Conservation (phyloP, 83 land plant genomes). For the Thuja plicata region DNA sequence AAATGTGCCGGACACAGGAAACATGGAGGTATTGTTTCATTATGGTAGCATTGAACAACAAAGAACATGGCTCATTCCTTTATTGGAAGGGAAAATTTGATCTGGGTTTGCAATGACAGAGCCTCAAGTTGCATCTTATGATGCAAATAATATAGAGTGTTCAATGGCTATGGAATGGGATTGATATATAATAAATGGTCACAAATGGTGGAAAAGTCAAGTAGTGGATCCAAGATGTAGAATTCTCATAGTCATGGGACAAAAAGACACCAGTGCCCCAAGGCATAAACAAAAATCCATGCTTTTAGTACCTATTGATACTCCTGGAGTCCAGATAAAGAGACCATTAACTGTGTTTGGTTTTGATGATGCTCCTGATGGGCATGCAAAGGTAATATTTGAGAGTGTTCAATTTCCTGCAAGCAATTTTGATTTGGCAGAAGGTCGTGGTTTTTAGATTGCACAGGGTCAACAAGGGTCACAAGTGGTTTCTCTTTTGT, state of each 20-base stretch:
- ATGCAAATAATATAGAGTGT: slow-evolving; percentile 97
- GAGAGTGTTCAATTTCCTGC: slow-evolving; percentile 83
- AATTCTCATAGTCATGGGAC: slow-evolving; percentile 94
- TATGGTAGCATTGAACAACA: slow-evolving; percentile 91
- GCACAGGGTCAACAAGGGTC: too few species aligned
- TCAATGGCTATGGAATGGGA: slow-evolving; percentile 80
- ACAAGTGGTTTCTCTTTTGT: too few species aligned
- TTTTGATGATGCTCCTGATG: slow-evolving; percentile 99
- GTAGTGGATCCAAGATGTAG: slow-evolving; percentile 99
- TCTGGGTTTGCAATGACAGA: slow-evolving; percentile 99
- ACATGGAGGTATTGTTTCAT: slow-evolving; percentile 97
- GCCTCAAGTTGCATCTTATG: slow-evolving; percentile 98
- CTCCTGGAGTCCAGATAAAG: slow-evolving; percentile 81
- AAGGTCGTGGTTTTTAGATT: slow-evolving; percentile 99
- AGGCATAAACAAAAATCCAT: slow-evolving; percentile 95
- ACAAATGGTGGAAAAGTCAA: slow-evolving; percentile 99
- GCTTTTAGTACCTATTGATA: slow-evolving; percentile 79
- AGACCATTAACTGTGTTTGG: slow-evolving; percentile 93
- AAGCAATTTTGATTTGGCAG: slow-evolving; percentile 76
- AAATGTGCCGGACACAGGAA: slow-evolving; percentile 96
- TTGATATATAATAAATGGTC: slow-evolving; percentile 83
- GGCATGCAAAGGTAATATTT: slow-evolving; percentile 91
- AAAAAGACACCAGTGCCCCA: slow-evolving; percentile 74
- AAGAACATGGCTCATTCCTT: slow-evolving; percentile 81
- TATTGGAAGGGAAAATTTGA: slow-evolving; percentile 89